Base-by-base conservation (phyloP, 2,329 filamentous ascomycete species). In the Aspergillus brasiliensis region DNA sequence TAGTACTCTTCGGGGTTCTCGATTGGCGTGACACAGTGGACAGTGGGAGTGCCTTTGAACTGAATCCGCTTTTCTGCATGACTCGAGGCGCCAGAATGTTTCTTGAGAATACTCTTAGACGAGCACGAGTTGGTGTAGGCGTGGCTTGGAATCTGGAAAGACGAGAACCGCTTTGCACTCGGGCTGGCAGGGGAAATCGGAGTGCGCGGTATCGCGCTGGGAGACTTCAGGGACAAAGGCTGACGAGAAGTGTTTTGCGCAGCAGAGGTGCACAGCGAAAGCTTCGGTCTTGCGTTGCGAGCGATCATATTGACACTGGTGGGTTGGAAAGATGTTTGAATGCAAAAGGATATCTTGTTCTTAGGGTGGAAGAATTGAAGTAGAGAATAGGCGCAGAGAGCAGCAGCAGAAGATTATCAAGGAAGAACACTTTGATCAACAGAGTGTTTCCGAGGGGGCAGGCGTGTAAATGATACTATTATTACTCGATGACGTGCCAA, bases 71-170 rank as follows among this genome's bases (percentile, higher is more conserved):
- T 80, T 31, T 69, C 65, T 51, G 62, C 27, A 53, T 58, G 59
- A 47, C 63, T 58, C 25, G 63, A 51, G 21, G 67, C 37, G 46
- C 60, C 52, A 1, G 70, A 58, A 5, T 73, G 68, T 67, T 80
- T 81, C 73, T 81, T 82, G 58, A 82, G 75, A 57, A 82, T 81
- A 65, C 79, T 78, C 70, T 80, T 80, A 21, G 77, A 75, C 1
- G 75, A 74, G 65, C 78, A 77, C 19, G 74, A 71, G 67, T 81
- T 81, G 62, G 68, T 69, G 65, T 82, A 82, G 27, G 71, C 65
- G 63, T 79, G 80, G 28, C 70, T 71, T 21, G 77, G 74, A 40
- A 79, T 72, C 55, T 74, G 71, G 47, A 77, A 62, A 15, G 77
- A 74, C 17, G 77, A 76, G 67, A 78, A 77, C n/a, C 78, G 80